Evolutionary conservation across 1,284 basidiomycete species (phyloP).

Genomic region (Tranzscheliella williamsii): DNA sequence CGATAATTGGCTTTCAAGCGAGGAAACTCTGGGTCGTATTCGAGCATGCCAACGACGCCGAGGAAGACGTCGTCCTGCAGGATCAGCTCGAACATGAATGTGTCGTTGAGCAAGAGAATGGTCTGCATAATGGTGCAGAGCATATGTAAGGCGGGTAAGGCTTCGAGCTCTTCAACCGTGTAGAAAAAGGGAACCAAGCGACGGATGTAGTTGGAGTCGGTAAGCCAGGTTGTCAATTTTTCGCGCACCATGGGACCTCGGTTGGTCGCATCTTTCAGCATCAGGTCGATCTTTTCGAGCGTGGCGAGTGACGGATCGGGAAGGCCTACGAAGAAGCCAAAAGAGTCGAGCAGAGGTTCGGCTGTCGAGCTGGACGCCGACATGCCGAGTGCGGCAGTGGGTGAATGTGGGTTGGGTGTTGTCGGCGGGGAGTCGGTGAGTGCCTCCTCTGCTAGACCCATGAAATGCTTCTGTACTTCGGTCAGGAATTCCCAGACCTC

Average conservation of each 20-base stretch:
- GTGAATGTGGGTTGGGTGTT: constrained; percentile 35
- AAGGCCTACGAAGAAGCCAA: constrained; percentile 45
- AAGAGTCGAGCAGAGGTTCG: constrained; percentile 32
- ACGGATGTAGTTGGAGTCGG: constrained; percentile 79
- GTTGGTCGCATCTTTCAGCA: constrained; percentile 54
- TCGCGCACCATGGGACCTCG: constrained; percentile 67
- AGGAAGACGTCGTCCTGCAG: constrained; percentile 89
- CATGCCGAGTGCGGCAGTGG: constrained; percentile 32
- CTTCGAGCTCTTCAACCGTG: constrained; percentile 89
- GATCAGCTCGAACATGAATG: constrained; percentile 90
- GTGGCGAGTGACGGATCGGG: constrained; percentile 60
- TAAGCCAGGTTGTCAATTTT: constrained; percentile 72
- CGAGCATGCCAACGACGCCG: constrained; percentile 91
- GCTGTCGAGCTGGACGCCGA: constrained; percentile 28
- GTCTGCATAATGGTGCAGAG: constrained; percentile 92
- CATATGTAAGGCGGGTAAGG: constrained; percentile 81
- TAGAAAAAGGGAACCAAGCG: constrained; percentile 80
- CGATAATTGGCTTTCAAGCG: constrained; percentile 93
- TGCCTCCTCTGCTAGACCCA: constrained; percentile 36
- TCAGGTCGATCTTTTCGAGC: constrained; percentile 57
- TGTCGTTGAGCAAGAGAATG: constrained; percentile 92
- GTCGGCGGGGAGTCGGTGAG: constrained; percentile 43
- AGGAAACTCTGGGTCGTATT: constrained; percentile 98
- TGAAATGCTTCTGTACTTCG: constrained; percentile 85
- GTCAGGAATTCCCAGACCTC: constrained; percentile 97